Conservation (phyloP, 1,139 yeast species). For the Blastobotrys arbuscula region DNA sequence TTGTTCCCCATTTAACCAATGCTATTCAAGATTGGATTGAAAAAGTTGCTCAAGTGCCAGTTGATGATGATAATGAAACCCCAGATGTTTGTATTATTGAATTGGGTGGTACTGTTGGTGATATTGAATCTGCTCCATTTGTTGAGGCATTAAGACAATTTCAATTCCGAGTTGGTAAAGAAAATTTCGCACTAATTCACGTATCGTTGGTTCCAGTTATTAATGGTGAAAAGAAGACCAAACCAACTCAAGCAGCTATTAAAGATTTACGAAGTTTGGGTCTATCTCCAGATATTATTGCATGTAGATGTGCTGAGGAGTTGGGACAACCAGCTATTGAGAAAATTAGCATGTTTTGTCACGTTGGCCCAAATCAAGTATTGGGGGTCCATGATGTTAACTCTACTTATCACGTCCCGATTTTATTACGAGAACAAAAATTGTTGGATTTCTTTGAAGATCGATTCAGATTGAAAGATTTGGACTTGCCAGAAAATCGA, state of each 20-base stretch:
- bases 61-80: slow-evolving; percentile 81
- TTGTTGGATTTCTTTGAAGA: slow-evolving; percentile 68
- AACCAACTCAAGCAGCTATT: slow-evolving; percentile 99
- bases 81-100: slow-evolving; percentile 94
- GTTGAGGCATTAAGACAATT: slow-evolving; percentile 98
- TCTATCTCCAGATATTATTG: slow-evolving; percentile 92
- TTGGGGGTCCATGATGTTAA: slow-evolving; percentile 95
- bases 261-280: slow-evolving; percentile 95
- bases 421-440: slow-evolving; percentile 80
- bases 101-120: slow-evolving; percentile 99
- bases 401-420: slow-evolving; percentile 96
- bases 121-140: slow-evolving; percentile 96
- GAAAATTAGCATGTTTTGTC: slow-evolving; percentile 98
- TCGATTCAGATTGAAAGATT: slow-evolving; percentile 58
- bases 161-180: slow-evolving; percentile 93
- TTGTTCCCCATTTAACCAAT: slow-evolving; percentile 94
- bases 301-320: slow-evolving; percentile 89
- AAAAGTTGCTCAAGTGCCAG: slow-evolving; percentile 84
- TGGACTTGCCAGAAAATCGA: slow-evolving; percentile 50
- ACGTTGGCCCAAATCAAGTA: slow-evolving; percentile 96
- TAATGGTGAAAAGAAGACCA: slow-evolving; percentile 97
- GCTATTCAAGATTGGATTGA: slow-evolving; percentile 99
- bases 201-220: slow-evolving; percentile 96
- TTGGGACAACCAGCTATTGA: slow-evolving; percentile 80
- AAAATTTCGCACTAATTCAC: slow-evolving; percentile 91